Conservation (phyloP, 257 asterid species). For the Fraxinus quadrangulata region DNA sequence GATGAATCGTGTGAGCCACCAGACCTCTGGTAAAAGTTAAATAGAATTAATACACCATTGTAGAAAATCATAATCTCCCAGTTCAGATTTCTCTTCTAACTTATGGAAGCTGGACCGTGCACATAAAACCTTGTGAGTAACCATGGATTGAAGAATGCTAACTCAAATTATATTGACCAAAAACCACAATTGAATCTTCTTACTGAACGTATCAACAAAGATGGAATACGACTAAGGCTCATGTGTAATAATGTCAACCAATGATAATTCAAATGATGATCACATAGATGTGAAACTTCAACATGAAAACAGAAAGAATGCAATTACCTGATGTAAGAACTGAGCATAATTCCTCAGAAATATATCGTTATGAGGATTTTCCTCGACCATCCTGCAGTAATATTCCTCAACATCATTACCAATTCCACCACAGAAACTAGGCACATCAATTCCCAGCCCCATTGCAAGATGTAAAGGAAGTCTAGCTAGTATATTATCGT, state of each 20-base stretch:
- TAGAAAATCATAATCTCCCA: background rate
- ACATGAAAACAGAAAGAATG: background rate
- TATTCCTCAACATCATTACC: constrained; percentile 43
- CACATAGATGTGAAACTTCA: background rate
- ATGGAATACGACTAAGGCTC: background rate
- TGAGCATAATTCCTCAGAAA: constrained; percentile 55
- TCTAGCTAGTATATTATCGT: constrained; percentile 56
- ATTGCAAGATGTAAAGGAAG: constrained; percentile 73
- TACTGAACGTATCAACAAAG: background rate
- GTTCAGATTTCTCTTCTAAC: background rate
- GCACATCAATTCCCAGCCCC: constrained; percentile 59
- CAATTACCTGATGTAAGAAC: constrained; percentile 61
- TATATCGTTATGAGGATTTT: constrained; percentile 60
- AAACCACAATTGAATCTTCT: background rate
- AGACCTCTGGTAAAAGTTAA: background rate
- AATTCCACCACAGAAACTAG: constrained; percentile 30
- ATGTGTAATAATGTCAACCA: background rate
- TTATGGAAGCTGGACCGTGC: background rate
- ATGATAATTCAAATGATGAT: background rate
- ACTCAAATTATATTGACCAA: background rate
- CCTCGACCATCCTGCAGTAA: constrained; percentile 59
- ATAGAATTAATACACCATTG: background rate
- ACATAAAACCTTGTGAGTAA: background rate
- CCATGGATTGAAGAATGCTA: background rate
- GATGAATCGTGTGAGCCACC: too few relatives aligned